phyloP scores from a whole-genome alignment of 768 basidiomycete genomes.

The Kwoniella newhampshirensis region DNA sequence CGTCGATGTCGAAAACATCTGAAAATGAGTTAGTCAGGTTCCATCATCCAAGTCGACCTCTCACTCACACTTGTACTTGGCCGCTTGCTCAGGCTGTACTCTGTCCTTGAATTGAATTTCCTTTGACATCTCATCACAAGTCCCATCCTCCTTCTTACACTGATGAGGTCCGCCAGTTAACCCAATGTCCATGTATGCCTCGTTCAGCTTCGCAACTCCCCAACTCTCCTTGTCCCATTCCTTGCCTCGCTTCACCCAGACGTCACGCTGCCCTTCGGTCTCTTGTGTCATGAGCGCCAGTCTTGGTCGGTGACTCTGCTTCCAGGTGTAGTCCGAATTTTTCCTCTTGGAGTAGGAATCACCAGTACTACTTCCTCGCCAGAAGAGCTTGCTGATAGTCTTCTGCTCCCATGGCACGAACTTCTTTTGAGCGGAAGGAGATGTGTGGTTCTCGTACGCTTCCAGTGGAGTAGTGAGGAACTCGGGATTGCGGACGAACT shows the following conservation, averaged over 20 bases:
- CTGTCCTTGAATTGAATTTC: conserved; percentile 46
- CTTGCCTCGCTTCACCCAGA: conserved; percentile 45
- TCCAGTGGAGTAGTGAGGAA: conserved; percentile 50
- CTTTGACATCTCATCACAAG: conserved; percentile 49
- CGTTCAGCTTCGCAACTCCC: conserved; percentile 35
- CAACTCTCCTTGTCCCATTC: conserved; percentile 45
- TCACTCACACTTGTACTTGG: conserved; percentile 50
- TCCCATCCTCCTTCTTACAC: conserved; percentile 51
- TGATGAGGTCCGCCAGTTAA: conserved; percentile 49
- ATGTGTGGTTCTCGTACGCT: conserved; percentile 45
- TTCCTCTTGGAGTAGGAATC: conserved; percentile 45
- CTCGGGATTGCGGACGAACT: conserved; percentile 44
- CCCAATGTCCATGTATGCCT: conserved; percentile 49
- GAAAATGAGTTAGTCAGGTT: not conserved
- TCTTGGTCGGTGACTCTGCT: conserved; percentile 50
- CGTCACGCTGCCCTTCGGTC: conserved; percentile 39
- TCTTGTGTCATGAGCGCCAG: conserved; percentile 51
- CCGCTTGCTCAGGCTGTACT: conserved; percentile 45
- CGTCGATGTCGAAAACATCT: conserved; percentile 48
- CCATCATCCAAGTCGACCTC: not conserved
- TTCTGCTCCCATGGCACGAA: conserved; percentile 53
- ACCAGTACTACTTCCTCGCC: conserved; percentile 54
- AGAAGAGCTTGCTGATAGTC: conserved; percentile 52
- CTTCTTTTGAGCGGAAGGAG: conserved; percentile 22
- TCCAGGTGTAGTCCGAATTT: conserved; percentile 47